A percentile compares a stretch with the other conserved stretches of the same genome.
Evolutionary conservation across 163 green algal genomes (phyloP).

Genomic region (Picocystis sp.): DNA sequence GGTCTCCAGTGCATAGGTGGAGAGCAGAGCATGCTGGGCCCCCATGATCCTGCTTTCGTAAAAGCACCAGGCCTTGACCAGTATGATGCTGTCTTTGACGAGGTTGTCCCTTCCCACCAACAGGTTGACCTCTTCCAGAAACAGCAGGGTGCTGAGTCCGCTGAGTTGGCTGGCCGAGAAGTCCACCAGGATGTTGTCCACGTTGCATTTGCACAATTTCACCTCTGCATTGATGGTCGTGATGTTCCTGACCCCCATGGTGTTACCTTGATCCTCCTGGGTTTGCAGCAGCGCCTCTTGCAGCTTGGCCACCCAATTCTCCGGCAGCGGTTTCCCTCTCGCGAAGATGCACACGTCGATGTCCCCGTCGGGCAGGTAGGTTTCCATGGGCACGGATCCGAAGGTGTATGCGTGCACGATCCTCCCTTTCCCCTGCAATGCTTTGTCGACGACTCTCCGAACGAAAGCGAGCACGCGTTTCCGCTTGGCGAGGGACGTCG

Average conservation of each 20-base stretch:
- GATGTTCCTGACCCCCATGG: slow-evolving; percentile 39
- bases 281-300: slow-evolving; percentile 24
- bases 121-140: slow-evolving; percentile 75
- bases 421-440: too few relatives aligned
- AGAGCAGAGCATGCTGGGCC: slow-evolving; percentile 83
- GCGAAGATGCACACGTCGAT: slow-evolving; percentile 62
- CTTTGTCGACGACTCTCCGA: too few relatives aligned
- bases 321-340: slow-evolving; percentile 19
- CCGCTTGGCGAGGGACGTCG: too few relatives aligned
- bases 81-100: slow-evolving; percentile 89
- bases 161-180: slow-evolving; percentile 83
- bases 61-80: slow-evolving; percentile 97
- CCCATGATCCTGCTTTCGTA: slow-evolving; percentile 89
- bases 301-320: slow-evolving; percentile 60
- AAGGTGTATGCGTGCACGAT: slow-evolving; percentile 57
- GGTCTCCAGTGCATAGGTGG: slow-evolving; percentile 89
- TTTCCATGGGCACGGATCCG: slow-evolving; percentile 82
- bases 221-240: slow-evolving; percentile 88
- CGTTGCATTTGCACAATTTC: slow-evolving; percentile 85
- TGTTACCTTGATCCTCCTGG: slow-evolving; percentile 47
- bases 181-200: slow-evolving; percentile 90
- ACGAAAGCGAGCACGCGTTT: too few relatives aligned
- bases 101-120: slow-evolving; percentile 52
- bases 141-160: slow-evolving; percentile 76
- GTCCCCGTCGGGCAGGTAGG: slow-evolving; percentile 90